Base-by-base conservation (phyloP, 148 eudicot species). In the Salicornia ramosissima region DNA sequence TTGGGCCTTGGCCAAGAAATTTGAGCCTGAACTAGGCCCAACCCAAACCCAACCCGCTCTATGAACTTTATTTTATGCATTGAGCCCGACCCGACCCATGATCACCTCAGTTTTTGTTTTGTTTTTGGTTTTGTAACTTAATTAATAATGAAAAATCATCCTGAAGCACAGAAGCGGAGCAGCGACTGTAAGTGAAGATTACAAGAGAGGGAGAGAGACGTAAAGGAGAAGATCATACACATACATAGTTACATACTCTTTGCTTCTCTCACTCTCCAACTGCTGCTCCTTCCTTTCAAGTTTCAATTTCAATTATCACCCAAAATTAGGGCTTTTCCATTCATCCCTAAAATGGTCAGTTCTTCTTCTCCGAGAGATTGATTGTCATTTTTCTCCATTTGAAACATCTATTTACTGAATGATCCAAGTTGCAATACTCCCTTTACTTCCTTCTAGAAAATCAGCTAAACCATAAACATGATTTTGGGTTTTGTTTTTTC, bases 321-420 rank as follows among this genome's bases (percentile, higher is more conserved):
- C 71, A 47, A 21, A 74, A 67, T 74, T 74, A 74, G 72, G 72
- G 67, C 36, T 66, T 59, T 74, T 67, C 67, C 77, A 59, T 18
- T 39, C 10, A 34, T 68, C 57, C n/a, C 72, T 21, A 74, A 74
- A 1, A 74, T 74, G 77, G 77, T 74, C 19, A 42, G 26, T 47
- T 2, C 45, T 25, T 40, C 36, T 34, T 55, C 19, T 43, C 63
- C 9, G 31, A 14, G 16, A 29, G 9, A 53, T 46, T 47, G 10
- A 14, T 42, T 42, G 9, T 36, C 4, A 36, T 46, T 42, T 64
- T 10, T 12, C 43, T 6, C 2, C 3, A 11, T 22, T 62, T 49
- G 10, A 10, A 22, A 24, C 10, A 53, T 47, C 24, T 9, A 33
- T 25, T 14, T 13, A 13, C 16, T 54, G 4, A n/a, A 57, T 40